Percentiles rank a stretch among this genome's conserved stretches.
phyloP scores from a whole-genome alignment of 208 protist species.

The Cochliopodium minus region DNA sequence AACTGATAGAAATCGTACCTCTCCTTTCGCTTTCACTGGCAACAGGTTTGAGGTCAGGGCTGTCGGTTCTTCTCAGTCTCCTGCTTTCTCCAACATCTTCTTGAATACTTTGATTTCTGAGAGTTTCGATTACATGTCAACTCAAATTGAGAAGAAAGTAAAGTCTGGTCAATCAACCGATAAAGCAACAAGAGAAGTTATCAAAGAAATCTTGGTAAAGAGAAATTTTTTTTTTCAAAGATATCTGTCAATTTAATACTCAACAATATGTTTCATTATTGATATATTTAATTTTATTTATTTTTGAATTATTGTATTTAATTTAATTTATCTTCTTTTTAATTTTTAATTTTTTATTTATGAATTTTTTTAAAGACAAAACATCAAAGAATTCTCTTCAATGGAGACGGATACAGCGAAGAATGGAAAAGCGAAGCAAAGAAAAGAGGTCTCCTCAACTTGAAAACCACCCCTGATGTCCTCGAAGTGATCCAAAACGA shows the following conservation, averaged over 20 bases:
- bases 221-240: too few relatives aligned
- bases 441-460: not conserved
- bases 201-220: not conserved
- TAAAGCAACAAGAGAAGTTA: not conserved
- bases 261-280: too few relatives aligned
- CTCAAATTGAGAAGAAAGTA: not conserved
- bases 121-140: not conserved
- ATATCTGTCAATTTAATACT: too few relatives aligned
- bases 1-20: not conserved
- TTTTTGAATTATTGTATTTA: too few relatives aligned
- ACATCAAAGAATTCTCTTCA: conserved; percentile 39
- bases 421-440: conserved; percentile 25
- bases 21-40: not conserved
- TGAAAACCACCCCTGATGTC: not conserved
- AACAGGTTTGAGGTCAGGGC: conserved; percentile 4
- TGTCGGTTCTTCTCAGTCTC: not conserved
- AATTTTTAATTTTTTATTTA: too few relatives aligned
- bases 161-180: too few relatives aligned
- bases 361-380: too few relatives aligned
- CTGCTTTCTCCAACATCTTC: not conserved
- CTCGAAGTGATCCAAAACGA: not conserved
- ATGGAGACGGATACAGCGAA: conserved; percentile 42
- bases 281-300: too few relatives aligned
- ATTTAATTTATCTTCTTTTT: too few relatives aligned
- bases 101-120: not conserved